Evolutionary conservation across 225 moss, liverwort and hornwort genomes (phyloP).

Genomic region (Straminergon stramineum): DNA sequence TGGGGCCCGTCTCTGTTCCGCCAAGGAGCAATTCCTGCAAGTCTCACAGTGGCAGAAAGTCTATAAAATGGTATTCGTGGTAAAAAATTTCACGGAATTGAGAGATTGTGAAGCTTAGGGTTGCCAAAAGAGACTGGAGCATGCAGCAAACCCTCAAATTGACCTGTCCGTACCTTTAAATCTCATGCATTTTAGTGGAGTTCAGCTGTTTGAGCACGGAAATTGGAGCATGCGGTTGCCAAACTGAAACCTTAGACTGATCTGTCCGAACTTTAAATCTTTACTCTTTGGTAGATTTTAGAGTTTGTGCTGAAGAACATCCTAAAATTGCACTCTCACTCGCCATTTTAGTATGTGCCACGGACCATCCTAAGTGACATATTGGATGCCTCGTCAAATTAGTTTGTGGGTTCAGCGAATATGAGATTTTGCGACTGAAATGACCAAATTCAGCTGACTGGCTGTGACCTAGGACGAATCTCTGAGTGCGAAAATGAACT

Average conservation of each 20-base stretch:
- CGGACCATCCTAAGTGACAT: neutral
- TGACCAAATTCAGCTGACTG: neutral
- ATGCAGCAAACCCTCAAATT: too few species aligned
- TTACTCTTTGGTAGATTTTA: too few species aligned
- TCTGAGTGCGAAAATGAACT: neutral
- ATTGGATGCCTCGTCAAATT: neutral
- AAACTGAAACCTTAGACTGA: too few species aligned
- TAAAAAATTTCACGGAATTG: neutral
- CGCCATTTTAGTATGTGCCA: neutral
- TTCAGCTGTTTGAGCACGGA: too few species aligned
- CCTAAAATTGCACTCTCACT: neutral
- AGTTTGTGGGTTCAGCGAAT: neutral
- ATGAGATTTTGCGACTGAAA: neutral
- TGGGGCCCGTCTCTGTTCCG: neutral
- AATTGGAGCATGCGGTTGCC: too few species aligned
- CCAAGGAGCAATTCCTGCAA: neutral
- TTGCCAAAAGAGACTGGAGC: neutral
- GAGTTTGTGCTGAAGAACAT: too few species aligned
- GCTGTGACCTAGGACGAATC: neutral
- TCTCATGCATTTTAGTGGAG: too few species aligned
- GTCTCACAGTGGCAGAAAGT: too few species aligned
- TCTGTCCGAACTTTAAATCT: too few species aligned
- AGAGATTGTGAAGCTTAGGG: neutral
- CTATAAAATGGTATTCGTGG: neutral
- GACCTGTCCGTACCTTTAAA: too few species aligned